These are phyloP conservation scores for Tylopilus plumbeoviolaceoides DNA, from an alignment of 768 basidiomycete species.

Conservation along the genomic window DNA sequence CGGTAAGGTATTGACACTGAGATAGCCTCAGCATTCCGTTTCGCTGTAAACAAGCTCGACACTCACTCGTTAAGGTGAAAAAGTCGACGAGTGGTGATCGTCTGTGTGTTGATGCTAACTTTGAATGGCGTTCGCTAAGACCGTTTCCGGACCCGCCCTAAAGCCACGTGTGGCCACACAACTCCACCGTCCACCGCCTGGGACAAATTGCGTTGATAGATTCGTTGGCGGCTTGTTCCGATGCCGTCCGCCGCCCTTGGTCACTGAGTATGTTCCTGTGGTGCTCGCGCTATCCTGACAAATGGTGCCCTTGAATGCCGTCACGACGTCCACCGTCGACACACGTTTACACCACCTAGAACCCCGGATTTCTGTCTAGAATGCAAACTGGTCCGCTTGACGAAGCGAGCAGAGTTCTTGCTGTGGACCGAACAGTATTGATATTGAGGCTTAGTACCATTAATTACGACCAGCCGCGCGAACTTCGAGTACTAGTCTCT, in stretches of 20 bases:
- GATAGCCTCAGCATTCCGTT: slow-evolving; percentile 2
- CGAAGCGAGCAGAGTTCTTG: slow-evolving; percentile 2
- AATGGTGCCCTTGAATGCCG: slow-evolving; percentile 15
- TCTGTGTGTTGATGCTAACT: background rate
- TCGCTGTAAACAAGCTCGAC: background rate
- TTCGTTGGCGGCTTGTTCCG: slow-evolving; percentile 1
- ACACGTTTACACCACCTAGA: background rate
- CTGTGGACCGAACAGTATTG: too few relatives aligned
- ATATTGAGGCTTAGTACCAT: too few relatives aligned
- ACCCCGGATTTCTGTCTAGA: background rate
- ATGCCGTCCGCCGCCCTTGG: background rate
- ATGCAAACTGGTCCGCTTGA: slow-evolving; percentile 12
- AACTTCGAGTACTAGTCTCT: background rate
- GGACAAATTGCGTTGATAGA: background rate
- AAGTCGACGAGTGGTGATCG: slow-evolving; percentile 1
- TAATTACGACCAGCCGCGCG: too few relatives aligned
- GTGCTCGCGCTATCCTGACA: slow-evolving; percentile 1
- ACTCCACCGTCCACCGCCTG: slow-evolving; percentile 4
- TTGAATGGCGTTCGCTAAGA: background rate
- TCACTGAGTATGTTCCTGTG: slow-evolving; percentile 20
- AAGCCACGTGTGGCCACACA: slow-evolving; percentile 15
- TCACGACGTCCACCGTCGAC: slow-evolving; percentile 7
- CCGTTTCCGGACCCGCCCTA: slow-evolving; percentile 25
- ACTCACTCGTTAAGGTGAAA: slow-evolving; percentile 20
- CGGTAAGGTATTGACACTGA: slow-evolving; percentile 26